These are phyloP conservation scores for Globisporangium cystogenes DNA, from an alignment of 352 stramenopile species.

Conservation along the genomic window DNA sequence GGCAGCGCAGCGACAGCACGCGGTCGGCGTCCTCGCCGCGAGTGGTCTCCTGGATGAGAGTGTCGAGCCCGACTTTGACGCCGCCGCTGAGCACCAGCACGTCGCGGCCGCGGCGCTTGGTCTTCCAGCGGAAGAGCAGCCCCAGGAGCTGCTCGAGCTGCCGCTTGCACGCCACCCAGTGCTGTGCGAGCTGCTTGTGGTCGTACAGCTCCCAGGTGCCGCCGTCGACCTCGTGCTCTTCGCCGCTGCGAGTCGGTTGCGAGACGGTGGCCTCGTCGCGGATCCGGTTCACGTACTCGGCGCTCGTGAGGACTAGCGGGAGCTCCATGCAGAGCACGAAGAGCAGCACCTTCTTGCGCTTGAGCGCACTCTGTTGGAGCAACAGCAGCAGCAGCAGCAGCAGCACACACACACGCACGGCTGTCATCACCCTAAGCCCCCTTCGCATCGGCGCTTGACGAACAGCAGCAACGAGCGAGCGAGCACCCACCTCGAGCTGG, in stretches of 20 bases:
- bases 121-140: slow-evolving; percentile 73
- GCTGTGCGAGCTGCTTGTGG: slow-evolving; percentile 35
- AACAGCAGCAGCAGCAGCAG: too few species aligned
- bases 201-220: slow-evolving; percentile 50
- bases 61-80: slow-evolving; percentile 58
- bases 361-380: slow-evolving; percentile 32
- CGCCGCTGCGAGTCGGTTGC: background rate
- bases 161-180: slow-evolving; percentile 62
- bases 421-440: background rate
- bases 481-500: slow-evolving; percentile 39
- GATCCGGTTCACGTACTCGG: slow-evolving; percentile 33
- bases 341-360: slow-evolving; percentile 56
- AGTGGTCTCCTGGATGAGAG: slow-evolving; percentile 37
- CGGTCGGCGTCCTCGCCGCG: background rate
- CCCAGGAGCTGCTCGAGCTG: slow-evolving; percentile 67
- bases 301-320: slow-evolving; percentile 53
- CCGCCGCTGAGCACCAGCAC: slow-evolving; percentile 65
- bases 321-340: slow-evolving; percentile 67
- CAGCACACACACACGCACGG: background rate
- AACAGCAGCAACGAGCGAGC: background rate
- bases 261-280: slow-evolving; percentile 20
- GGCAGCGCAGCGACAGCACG: slow-evolving; percentile 37
- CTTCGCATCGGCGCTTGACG: background rate
- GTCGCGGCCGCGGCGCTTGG: slow-evolving; percentile 59
- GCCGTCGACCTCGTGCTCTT: background rate